Base-by-base conservation (phyloP, 495 filamentous ascomycete genomes). In the Xylaria acuta region DNA sequence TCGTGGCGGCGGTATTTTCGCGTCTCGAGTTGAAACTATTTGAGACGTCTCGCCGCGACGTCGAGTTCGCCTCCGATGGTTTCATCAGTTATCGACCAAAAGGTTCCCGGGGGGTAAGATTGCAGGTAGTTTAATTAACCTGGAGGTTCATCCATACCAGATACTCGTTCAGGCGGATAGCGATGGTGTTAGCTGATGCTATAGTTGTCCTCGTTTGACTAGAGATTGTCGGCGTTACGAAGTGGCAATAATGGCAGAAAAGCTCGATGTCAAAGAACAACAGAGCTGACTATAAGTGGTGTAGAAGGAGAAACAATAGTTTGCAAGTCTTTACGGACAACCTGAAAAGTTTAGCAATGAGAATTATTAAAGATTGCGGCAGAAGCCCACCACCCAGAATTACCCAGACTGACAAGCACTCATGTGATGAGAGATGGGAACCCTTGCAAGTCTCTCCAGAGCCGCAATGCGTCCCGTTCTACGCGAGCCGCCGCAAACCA, bases 1-100 rank as follows among this genome's bases (percentile, higher is more conserved):
- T 60, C 18, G 58, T 60, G 22, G 58, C 58, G 8, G 18, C 58
- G 58, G 58, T 60, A 20, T 60, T 60, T 60, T 60, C 58, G 27
- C 58, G 58, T 60, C 32, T 60, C 7, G 34, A 60, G 32, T 22
- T 60, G 58, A 60, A 60, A 12, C 58, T 60, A 4, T 60, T n/a
- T n/a, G 58, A 60, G 18, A 60, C 58, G 27, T 60, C 58, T n/a
- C 30, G 30, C 18, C 58, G 34, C 34, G 58, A 60, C 5, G 34
- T 60, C 34, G 58, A 60, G 32, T 22, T 60, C 3, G 58, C 14
- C n/a, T 60, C 58, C 20, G 58, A 60, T 36, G 32, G 58, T 6
- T 60, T 60, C 22, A 60, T 60, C 34, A 7, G 58, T 20, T 38
- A 60, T 38, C 27, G 58, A 9, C 58, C 58, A 16, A 38, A 25